Evolutionary conservation across 2,329 filamentous ascomycete species (phyloP).

Genomic region (Annulohypoxylon truncatum): DNA sequence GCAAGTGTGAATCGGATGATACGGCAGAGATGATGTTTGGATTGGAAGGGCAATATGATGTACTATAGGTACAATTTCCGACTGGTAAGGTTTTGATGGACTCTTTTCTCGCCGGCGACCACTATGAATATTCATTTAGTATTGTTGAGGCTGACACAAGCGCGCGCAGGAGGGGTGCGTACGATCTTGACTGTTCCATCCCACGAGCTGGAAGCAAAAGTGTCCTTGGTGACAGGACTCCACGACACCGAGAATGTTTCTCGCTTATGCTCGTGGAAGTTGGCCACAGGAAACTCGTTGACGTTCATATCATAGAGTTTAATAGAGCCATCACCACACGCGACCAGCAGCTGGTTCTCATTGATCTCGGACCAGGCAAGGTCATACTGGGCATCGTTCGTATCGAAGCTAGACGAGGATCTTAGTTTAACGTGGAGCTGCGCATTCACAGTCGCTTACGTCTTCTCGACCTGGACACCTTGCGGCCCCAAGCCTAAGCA

Average conservation of each 20-base stretch:
- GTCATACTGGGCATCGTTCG: conserved; percentile 96
- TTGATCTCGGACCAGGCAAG: conserved; percentile 95
- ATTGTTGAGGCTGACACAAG: neutral
- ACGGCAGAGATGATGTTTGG: conserved; percentile 88
- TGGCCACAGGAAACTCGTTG: conserved; percentile 84
- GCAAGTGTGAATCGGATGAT: conserved; percentile 87
- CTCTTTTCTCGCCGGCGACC: conserved; percentile 81
- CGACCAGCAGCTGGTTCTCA: conserved; percentile 91
- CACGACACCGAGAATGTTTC: conserved; percentile 94
- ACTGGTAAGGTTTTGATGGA: conserved; percentile 89
- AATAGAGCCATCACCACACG: conserved; percentile 91
- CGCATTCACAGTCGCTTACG: conserved; percentile 59
- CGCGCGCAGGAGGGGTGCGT: conserved; percentile 42
- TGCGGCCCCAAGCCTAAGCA: conserved; percentile 84
- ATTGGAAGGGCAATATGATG: conserved; percentile 89
- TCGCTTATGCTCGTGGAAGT: conserved; percentile 91
- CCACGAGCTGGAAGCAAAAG: conserved; percentile 92
- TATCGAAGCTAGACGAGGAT: conserved; percentile 78
- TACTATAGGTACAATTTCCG: conserved; percentile 93
- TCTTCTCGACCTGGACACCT: conserved; percentile 87
- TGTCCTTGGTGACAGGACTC: conserved; percentile 92
- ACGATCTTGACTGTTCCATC: conserved; percentile 94
- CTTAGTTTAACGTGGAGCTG: conserved; percentile 19
- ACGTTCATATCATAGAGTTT: conserved; percentile 92
- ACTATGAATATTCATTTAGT: conserved; percentile 59